phyloP scores from a whole-genome alignment of 148 eudicot genomes.

The Rhododendron henanense region DNA sequence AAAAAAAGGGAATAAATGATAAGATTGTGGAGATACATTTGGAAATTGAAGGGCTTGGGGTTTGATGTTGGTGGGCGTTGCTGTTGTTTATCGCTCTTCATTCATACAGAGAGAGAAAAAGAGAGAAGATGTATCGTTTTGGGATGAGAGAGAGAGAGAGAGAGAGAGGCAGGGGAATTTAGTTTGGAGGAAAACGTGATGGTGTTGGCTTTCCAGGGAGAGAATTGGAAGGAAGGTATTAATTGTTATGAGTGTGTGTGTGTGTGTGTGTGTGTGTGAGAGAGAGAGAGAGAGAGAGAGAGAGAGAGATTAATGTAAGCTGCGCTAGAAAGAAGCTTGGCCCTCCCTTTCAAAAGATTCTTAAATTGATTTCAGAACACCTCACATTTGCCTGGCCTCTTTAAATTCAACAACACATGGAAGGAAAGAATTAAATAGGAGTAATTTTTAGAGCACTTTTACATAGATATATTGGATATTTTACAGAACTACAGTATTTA shows the following conservation, averaged over 20 bases:
- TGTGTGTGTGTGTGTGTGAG: too few relatives aligned
- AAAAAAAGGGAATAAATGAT: conserved; percentile 45
- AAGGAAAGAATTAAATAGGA: not conserved
- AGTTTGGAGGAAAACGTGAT: not conserved
- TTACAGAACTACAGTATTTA: too few relatives aligned
- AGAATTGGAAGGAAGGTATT: conserved; percentile 1
- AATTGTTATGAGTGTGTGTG: not conserved
- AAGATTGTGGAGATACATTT: conserved; percentile 30
- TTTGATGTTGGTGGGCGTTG: conserved; percentile 3
- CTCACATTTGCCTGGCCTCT: conserved; percentile 2
- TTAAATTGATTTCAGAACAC: not conserved
- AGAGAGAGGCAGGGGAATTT: too few relatives aligned
- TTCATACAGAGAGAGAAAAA: not conserved
- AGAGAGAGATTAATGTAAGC: conserved; percentile 7
- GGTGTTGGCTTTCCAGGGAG: not conserved
- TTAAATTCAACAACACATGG: not conserved
- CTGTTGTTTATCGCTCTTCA: conserved; percentile 15
- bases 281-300: not conserved
- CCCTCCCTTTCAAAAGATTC: not conserved
- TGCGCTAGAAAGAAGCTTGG: not conserved
- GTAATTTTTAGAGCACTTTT: too few relatives aligned
- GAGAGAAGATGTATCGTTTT: not conserved
- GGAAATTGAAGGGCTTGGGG: conserved; percentile 18
- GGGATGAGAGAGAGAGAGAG: not conserved
- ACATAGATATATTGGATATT: too few relatives aligned